These are phyloP conservation scores for Capsicum rhomboideum DNA, from an alignment of 257 asterid genomes.

Conservation along the genomic window DNA sequence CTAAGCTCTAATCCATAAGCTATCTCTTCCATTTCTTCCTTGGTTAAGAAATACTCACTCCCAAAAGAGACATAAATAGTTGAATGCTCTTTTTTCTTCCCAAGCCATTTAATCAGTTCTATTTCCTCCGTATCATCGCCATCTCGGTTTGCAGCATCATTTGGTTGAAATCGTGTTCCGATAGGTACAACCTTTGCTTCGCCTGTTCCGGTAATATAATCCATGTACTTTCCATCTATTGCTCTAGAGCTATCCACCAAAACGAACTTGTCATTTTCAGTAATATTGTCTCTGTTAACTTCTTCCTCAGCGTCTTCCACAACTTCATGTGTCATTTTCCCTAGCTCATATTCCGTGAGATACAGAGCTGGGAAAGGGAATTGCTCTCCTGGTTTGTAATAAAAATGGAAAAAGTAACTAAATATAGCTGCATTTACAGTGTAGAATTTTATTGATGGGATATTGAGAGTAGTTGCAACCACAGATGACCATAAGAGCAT, in stretches of 20 bases:
- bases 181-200: not conserved
- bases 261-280: not conserved
- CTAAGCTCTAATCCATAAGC: constrained; percentile 46
- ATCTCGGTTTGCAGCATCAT: too few species aligned
- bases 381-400: not conserved
- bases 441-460: constrained; percentile 7
- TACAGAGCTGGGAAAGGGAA: constrained; percentile 31
- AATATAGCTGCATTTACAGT: constrained; percentile 11
- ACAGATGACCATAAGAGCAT: not conserved
- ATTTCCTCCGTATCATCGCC: not conserved
- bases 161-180: not conserved
- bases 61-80: constrained; percentile 12
- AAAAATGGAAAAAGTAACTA: constrained; percentile 15
- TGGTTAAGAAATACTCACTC: constrained; percentile 32
- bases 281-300: not conserved
- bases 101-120: constrained; percentile 39
- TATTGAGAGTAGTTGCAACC: not conserved
- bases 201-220: constrained; percentile 3
- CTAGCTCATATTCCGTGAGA: not conserved
- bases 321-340: not conserved
- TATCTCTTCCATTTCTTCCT: constrained; percentile 38
- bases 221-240: not conserved
- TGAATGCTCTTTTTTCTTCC: constrained; percentile 17
- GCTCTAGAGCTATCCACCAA: constrained; percentile 12
- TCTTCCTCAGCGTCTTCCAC: not conserved